Base-by-base conservation (phyloP, 805 yeast species). In the Saccharomyces kudriavzevii region DNA sequence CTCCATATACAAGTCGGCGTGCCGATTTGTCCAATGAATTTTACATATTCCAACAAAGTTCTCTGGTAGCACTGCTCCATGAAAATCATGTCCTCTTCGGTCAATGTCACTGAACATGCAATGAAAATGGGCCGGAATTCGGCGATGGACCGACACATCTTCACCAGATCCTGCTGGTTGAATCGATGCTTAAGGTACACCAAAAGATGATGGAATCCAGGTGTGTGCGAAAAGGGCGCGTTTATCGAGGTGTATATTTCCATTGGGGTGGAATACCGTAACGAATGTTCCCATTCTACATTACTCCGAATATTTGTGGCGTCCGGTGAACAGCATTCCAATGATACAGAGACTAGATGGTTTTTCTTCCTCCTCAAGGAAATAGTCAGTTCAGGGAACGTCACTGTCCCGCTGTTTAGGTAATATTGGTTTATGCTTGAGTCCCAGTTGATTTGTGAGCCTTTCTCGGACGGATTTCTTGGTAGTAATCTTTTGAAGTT, bases 61-160 rank as follows among this genome's bases (percentile, higher is more conserved):
- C 99, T 74, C 69, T 92, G 98, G 72, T 91, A 92, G 61, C 96
- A 88, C 72, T 92, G 96, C 66, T 92, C 99, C 86, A 94, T 89
- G 65, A 92, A 92, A 2, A 92, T 87, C 69, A 91, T 76, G 68
- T 92, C 99, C 45, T 88, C 95, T 61, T 89, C 96, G 54, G 91
- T 88, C 40, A 92, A 71, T 4, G 94, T 83, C 62, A 45, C 87
- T 43, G 96, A 88, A 62, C 95, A 87, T 3, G 97, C 97, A 61
- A 91, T 89, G 67, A 92, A 92, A 11, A 91, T 83, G 2, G 98
- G 97, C 58, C 98, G 74, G 64, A 90, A 90, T 47, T 85, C 86
- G 0, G 97, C 94, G 85, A 92, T 86, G 8, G 88, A 81, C 63
- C 85, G 84, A 1, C 96, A 90, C 83, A 94, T 85, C 52, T 83